Evolutionary conservation across 768 basidiomycete species (phyloP), one percentile per base, ranked within the genome.

Genomic region (Boletus reticulatus): DNA sequence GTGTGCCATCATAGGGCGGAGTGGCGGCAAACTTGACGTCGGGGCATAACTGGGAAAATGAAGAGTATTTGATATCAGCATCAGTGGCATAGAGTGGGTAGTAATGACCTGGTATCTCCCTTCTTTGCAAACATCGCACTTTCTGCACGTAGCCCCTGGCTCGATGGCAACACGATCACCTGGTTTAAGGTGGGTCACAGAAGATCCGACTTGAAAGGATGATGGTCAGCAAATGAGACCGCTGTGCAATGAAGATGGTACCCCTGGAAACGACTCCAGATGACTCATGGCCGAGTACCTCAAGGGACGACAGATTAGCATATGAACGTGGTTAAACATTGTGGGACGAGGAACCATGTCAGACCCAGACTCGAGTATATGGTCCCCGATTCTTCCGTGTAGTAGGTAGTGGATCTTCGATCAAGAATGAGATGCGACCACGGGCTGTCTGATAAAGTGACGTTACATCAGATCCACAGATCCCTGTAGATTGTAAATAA

Each of bases 251-350:
- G 37, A 31, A 47, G 27, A 27, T 14, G 4, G 50, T 58, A 87
- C 89, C 81, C 76, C 86, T 87, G 52, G 74, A 76, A 48, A 97
- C 73, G 46, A 93, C 73, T 12, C 93, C 94, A 27, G 92, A 78
- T 3, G 92, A 93, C 75, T 98, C 96, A 67, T 98, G 96, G 19
- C 96, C 96, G 43, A 98, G 85, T 47, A 94, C 89, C 93, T 91
- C 70, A n/a, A 20, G 13, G 8, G 27, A 43, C 44, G 16, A 32
- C 22, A 55, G 43, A 39, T 47, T 34, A 50, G 45, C 19, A 43
- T 12, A 20, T 6, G 10, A 41, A 22, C 19, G 5, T 41, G 6
- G 43, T 55, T 44, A 17, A 45, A 46, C 34, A 37, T 13, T 56
- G 55, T 14, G 52, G 56, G 20, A 50, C 41, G 10, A 55, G 65